Evolutionary conservation across 495 filamentous ascomycete genomes (phyloP).

Genomic region (Cenococcum geophilum): DNA sequence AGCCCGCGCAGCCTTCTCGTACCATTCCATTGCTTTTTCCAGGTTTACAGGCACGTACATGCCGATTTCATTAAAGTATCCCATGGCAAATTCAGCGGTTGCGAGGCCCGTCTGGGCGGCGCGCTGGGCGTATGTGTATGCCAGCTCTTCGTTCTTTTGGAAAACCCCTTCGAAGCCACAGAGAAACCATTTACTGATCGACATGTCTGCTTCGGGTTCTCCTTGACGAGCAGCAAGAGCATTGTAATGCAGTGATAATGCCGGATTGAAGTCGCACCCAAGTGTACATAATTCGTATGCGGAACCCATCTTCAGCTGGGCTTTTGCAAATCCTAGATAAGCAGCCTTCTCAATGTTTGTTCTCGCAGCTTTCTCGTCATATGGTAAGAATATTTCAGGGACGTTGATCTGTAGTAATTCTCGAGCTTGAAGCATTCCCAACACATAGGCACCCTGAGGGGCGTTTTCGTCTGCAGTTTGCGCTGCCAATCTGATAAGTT

Average conservation of each 20-base stretch:
- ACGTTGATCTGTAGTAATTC: slow-evolving; percentile 84
- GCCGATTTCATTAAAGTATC: slow-evolving; percentile 96
- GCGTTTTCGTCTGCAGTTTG: slow-evolving; percentile 93
- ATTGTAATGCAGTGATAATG: slow-evolving; percentile 90
- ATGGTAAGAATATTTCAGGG: slow-evolving; percentile 65
- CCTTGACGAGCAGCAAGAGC: slow-evolving; percentile 84
- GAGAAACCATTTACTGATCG: slow-evolving; percentile 97
- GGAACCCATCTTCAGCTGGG: slow-evolving; percentile 94
- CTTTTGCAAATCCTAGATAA: slow-evolving; percentile 93
- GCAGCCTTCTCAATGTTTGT: slow-evolving; percentile 95
- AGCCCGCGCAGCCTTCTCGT: slow-evolving; percentile 79
- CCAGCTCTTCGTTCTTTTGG: slow-evolving; percentile 89
- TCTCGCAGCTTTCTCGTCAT: slow-evolving; percentile 67
- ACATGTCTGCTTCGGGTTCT: slow-evolving; percentile 88
- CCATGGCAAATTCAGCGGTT: slow-evolving; percentile 93
- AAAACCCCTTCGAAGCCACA: slow-evolving; percentile 89
- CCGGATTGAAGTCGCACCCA: slow-evolving; percentile 90
- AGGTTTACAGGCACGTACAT: slow-evolving; percentile 77
- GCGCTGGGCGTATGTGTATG: slow-evolving; percentile 82
- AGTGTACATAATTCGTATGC: slow-evolving; percentile 92
- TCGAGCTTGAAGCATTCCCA: slow-evolving; percentile 87
- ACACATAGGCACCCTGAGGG: slow-evolving; percentile 93
- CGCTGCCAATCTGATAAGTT: slow-evolving; percentile 75
- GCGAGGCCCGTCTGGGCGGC: slow-evolving; percentile 73
- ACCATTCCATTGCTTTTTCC: slow-evolving; percentile 81